A percentile compares a stretch with the other conserved stretches of the same genome.
Conservation (phyloP, 345 rosid species). For the Brassica cretica region DNA sequence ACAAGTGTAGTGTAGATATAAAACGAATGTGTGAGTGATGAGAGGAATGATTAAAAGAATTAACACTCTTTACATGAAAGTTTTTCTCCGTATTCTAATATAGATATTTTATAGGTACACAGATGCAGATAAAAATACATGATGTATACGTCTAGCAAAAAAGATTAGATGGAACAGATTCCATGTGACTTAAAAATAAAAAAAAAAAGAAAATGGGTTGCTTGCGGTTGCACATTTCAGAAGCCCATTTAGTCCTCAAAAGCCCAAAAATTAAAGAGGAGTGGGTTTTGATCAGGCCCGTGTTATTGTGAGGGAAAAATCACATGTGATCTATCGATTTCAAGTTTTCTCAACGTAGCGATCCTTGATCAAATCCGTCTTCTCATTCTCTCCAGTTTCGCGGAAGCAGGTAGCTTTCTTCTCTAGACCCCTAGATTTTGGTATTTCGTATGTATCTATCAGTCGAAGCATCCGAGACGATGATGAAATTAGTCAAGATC, state of each 20-base stretch:
- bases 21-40: neutral
- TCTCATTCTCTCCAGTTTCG: no score
- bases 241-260: neutral
- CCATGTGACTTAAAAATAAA: no score
- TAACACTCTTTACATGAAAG: no score
- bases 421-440: neutral
- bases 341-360: no score
- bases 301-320: neutral
- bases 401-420: no score
- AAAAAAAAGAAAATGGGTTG: neutral
- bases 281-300: constrained; percentile 6
- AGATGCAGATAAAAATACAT: no score
- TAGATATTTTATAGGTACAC: no score
- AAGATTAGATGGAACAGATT: no score
- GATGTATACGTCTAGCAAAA: no score
- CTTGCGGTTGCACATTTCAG: neutral
- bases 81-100: no score
- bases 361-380: no score
- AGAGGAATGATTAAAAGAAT: neutral
- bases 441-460: neutral
- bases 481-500: neutral
- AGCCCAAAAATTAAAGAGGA: neutral
- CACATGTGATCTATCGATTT: neutral
- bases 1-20: neutral
- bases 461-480: neutral